These are phyloP conservation scores for Gastrolobium bilobum DNA, from an alignment of 306 rosid species.

Conservation along the genomic window DNA sequence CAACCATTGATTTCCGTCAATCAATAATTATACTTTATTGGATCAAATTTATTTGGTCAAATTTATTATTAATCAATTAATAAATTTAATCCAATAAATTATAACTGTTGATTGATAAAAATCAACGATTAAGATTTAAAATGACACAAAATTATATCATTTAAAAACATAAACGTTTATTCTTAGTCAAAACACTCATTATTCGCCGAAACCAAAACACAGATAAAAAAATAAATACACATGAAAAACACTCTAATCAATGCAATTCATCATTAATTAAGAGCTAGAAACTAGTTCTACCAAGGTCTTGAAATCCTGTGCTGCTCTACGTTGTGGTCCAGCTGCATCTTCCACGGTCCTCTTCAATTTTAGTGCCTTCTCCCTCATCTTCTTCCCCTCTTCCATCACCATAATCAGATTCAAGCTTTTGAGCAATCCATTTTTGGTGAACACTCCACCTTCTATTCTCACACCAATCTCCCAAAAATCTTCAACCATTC, in stretches of 20 bases:
- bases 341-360: conserved; percentile 41
- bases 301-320: conserved; percentile 42
- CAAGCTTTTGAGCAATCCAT: conserved; percentile 55
- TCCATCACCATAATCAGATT: conserved; percentile 48
- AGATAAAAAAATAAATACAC: not conserved
- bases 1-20: too few species aligned
- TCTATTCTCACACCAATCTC: conserved; percentile 56
- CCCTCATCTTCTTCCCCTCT: conserved; percentile 55
- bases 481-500: conserved; percentile 60
- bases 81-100: too few species aligned
- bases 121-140: too few species aligned
- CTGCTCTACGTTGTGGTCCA: conserved; percentile 47
- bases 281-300: conserved; percentile 42
- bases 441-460: conserved; percentile 58
- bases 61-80: too few species aligned
- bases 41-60: too few species aligned
- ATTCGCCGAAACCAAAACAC: not conserved
- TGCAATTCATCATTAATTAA: not conserved
- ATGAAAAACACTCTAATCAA: not conserved
- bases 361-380: conserved; percentile 41
- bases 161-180: too few species aligned
- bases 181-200: not conserved
- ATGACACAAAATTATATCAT: too few species aligned
- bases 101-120: too few species aligned
- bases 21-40: too few species aligned